A percentile compares a stretch with the other conserved stretches of the same genome.
Evolutionary conservation across 2,329 filamentous ascomycete genomes (phyloP).

Genomic region (Alternaria brassicae): DNA sequence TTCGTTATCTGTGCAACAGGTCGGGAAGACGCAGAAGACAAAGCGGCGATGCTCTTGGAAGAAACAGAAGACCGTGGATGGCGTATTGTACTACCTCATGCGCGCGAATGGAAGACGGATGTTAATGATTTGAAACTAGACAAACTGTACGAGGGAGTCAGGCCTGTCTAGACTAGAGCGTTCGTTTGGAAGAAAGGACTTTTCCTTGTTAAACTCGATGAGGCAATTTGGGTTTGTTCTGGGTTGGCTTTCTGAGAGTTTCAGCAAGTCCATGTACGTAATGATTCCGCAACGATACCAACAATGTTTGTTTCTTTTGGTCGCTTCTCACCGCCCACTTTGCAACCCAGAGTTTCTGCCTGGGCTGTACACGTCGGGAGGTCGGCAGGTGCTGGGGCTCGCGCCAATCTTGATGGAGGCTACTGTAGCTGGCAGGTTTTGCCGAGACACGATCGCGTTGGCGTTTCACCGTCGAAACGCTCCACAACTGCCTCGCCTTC

Average conservation of each 20-base stretch:
- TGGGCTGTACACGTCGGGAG: too few relatives aligned
- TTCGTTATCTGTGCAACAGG: constrained; percentile 37
- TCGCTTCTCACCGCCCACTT: too few relatives aligned
- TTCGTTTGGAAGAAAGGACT: neutral
- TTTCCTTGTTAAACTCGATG: neutral
- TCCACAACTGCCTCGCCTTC: neutral
- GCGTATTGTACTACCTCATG: constrained; percentile 24
- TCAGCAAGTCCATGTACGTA: neutral
- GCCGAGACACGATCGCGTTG: neutral
- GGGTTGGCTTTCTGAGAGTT: neutral
- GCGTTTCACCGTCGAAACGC: neutral
- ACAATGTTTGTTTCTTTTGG: neutral
- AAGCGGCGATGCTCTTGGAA: constrained; percentile 18
- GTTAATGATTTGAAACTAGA: constrained; percentile 30
- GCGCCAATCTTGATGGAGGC: neutral
- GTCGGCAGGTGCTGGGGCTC: neutral
- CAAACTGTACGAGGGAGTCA: constrained; percentile 13
- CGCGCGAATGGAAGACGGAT: constrained; percentile 26
- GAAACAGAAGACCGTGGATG: constrained; percentile 37
- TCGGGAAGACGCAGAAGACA: constrained; percentile 26
- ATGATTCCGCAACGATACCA: neutral
- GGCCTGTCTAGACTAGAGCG: neutral
- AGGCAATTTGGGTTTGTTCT: neutral
- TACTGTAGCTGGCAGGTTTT: neutral
- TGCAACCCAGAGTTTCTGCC: too few relatives aligned